Conservation (phyloP, 2,329 filamentous ascomycete species). For the Aspergillus fumigatus region DNA sequence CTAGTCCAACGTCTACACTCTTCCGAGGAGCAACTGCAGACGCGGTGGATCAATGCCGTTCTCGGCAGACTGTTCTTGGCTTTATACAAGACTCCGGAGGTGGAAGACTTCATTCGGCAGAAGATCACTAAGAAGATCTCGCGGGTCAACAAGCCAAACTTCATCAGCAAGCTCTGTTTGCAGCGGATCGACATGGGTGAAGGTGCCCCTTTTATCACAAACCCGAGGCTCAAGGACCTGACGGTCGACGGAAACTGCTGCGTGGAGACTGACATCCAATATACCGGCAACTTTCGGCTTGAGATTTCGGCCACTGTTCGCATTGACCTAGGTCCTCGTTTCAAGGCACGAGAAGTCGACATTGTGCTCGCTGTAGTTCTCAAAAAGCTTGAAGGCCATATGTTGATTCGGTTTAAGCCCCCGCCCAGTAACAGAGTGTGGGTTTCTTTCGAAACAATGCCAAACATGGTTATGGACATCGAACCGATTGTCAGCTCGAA, state of each 20-base stretch:
- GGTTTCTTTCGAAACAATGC: slow-evolving; percentile 91
- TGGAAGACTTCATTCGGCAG: slow-evolving; percentile 72
- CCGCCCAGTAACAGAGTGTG: slow-evolving; percentile 94
- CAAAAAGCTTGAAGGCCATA: slow-evolving; percentile 78
- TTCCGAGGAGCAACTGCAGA: slow-evolving; percentile 84
- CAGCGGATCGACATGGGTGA: slow-evolving; percentile 82
- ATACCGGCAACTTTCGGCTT: slow-evolving; percentile 81
- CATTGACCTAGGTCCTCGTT: slow-evolving; percentile 81
- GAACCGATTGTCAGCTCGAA: slow-evolving; percentile 93
- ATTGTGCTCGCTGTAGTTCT: slow-evolving; percentile 81
- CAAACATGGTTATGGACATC: slow-evolving; percentile 88
- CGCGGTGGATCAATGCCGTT: slow-evolving; percentile 88
- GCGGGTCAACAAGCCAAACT: slow-evolving; percentile 83
- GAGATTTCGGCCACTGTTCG: slow-evolving; percentile 90
- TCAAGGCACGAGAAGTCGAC: slow-evolving; percentile 87
- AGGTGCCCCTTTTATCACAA: slow-evolving; percentile 81
- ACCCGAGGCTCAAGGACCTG: slow-evolving; percentile 80
- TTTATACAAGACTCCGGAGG: slow-evolving; percentile 75
- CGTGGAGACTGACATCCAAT: slow-evolving; percentile 80
- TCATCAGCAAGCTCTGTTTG: slow-evolving; percentile 80
- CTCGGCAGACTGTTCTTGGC: slow-evolving; percentile 84
- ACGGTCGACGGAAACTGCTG: slow-evolving; percentile 88
- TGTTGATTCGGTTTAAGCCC: slow-evolving; percentile 83
- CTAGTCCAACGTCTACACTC: slow-evolving; percentile 88
- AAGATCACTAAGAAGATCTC: slow-evolving; percentile 97